These are phyloP conservation scores for Paraglomus occultum DNA, from an alignment of 192 early-diverging fungal species.

Conservation along the genomic window DNA sequence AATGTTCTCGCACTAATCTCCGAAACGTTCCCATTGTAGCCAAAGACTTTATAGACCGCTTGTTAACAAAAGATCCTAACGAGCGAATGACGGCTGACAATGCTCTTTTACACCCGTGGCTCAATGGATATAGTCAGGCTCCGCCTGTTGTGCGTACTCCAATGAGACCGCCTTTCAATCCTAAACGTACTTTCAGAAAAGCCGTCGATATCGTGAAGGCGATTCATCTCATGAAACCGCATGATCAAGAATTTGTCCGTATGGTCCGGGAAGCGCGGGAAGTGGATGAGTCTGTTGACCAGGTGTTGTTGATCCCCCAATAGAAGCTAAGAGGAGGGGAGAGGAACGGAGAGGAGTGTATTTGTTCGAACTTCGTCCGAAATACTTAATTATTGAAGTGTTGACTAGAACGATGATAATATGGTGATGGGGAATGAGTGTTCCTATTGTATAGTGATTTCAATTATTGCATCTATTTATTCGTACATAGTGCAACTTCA, in stretches of 20 bases:
- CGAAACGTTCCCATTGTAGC: constrained; percentile 35
- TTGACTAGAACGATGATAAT: no score
- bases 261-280: constrained; percentile 5
- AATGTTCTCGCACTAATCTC: not conserved
- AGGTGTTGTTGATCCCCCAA: no score
- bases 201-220: constrained; percentile 52
- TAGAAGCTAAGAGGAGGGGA: no score
- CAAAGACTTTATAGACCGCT: constrained; percentile 63
- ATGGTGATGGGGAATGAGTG: no score
- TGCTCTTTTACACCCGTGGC: constrained; percentile 73
- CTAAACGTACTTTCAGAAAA: constrained; percentile 63
- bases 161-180: constrained; percentile 66
- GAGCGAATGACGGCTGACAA: constrained; percentile 63
- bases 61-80: constrained; percentile 58
- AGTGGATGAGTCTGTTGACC: constrained; percentile 18
- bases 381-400: no score
- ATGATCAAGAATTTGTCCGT: not conserved
- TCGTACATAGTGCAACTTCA: no score
- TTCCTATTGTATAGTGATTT: no score
- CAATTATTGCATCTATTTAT: no score
- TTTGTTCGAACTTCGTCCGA: no score
- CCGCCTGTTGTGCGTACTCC: constrained; percentile 41
- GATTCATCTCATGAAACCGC: constrained; percentile 25
- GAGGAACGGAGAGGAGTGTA: no score
- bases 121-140: constrained; percentile 32